Evolutionary conservation across 1,284 basidiomycete species (phyloP).

Genomic region (Ustilago shanxiensis): DNA sequence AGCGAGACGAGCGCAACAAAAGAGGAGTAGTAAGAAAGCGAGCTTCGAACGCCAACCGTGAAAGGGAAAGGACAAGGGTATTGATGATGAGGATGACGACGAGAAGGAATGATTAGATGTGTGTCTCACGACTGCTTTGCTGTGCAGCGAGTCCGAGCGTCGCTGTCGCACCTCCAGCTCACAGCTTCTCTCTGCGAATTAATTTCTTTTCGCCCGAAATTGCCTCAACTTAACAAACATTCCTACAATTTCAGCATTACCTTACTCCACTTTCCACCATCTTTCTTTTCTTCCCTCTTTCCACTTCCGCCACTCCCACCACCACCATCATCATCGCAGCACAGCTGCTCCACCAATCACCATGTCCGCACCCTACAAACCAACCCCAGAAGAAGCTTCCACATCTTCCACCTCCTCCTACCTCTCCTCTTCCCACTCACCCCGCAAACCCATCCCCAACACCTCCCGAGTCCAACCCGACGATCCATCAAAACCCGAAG

Average conservation of each 20-base stretch:
- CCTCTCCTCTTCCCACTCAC: conserved; percentile 35
- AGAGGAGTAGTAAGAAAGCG: neutral
- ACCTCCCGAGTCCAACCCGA: neutral
- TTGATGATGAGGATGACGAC: neutral
- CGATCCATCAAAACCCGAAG: conserved; percentile 44
- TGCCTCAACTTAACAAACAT: neutral
- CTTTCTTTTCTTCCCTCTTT: neutral
- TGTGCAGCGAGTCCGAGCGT: conserved; percentile 4
- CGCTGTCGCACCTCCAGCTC: conserved; percentile 26
- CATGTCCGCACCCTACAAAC: conserved; percentile 38
- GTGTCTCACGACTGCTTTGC: neutral
- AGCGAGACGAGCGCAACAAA: neutral
- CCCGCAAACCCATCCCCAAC: conserved; percentile 6
- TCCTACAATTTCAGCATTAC: neutral
- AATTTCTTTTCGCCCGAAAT: conserved; percentile 25
- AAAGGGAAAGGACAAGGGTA: neutral
- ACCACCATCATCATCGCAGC: too few species aligned
- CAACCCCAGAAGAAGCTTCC: conserved; percentile 21
- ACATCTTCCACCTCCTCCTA: conserved; percentile 19
- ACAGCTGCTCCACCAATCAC: too few species aligned
- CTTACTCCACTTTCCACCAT: neutral
- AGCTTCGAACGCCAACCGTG: neutral
- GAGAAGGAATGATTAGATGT: neutral
- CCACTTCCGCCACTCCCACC: neutral
- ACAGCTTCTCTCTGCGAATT: too few species aligned